phyloP scores from a whole-genome alignment of 768 basidiomycete species.

The Naganishia vishniacii region DNA sequence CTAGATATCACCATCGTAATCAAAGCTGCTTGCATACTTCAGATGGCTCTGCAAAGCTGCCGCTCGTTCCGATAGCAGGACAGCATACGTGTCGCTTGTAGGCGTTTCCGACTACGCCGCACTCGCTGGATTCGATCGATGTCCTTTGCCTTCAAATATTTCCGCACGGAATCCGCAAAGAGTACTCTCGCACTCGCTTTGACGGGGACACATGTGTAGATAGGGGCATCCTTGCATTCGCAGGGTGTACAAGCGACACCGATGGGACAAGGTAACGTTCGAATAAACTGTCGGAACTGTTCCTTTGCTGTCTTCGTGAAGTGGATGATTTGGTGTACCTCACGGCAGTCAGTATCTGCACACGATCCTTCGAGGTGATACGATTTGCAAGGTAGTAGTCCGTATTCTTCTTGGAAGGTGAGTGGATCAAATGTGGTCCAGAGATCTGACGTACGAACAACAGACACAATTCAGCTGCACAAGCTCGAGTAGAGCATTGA shows the following conservation, averaged over 20 bases:
- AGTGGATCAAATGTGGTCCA: not conserved
- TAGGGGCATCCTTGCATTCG: not conserved
- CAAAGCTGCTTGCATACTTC: too few species aligned
- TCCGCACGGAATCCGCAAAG: not conserved
- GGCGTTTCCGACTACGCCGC: conserved; percentile 4
- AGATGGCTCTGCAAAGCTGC: too few species aligned
- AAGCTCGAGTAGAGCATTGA: too few species aligned
- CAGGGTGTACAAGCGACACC: not conserved
- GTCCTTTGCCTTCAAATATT: conserved; percentile 1
- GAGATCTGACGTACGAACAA: not conserved
- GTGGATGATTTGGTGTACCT: not conserved
- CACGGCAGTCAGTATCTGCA: not conserved
- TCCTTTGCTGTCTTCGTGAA: not conserved
- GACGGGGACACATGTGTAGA: not conserved
- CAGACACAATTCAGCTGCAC: too few species aligned
- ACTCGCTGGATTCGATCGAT: conserved; percentile 1
- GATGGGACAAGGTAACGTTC: not conserved
- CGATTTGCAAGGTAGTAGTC: not conserved
- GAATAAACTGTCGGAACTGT: not conserved
- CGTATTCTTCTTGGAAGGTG: not conserved
- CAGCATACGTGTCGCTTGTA: not conserved
- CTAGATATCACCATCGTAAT: too few species aligned
- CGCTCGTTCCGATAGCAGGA: not conserved
- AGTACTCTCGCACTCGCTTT: not conserved
- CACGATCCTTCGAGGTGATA: not conserved